These are phyloP conservation scores for Inonotus hispidus DNA, from an alignment of 1,284 basidiomycete species.

Conservation along the genomic window DNA sequence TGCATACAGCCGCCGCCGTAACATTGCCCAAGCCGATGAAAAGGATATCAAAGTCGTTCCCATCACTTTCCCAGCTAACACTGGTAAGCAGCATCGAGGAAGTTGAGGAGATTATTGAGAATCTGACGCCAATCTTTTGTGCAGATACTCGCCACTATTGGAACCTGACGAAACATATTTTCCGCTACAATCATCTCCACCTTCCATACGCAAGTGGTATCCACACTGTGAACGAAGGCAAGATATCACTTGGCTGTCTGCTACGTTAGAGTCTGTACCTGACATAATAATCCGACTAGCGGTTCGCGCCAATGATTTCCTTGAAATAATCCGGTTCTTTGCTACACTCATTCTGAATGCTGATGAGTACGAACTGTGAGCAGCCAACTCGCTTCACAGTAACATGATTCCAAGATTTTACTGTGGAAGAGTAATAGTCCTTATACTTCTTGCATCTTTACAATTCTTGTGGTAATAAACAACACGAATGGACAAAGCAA, in stretches of 20 bases:
- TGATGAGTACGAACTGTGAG: slow-evolving; percentile 31
- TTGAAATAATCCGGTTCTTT: slow-evolving; percentile 43
- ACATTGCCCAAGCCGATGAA: slow-evolving; percentile 18
- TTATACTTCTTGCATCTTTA: too few relatives aligned
- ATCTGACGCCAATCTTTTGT: background rate
- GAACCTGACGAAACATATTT: slow-evolving; percentile 42
- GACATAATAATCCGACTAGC: slow-evolving; percentile 25
- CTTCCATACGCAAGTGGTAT: slow-evolving; percentile 16
- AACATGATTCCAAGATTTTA: too few relatives aligned
- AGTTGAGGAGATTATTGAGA: background rate
- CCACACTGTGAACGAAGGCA: slow-evolving; percentile 36
- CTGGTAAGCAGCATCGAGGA: slow-evolving; percentile 26
- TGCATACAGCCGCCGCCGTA: slow-evolving; percentile 33
- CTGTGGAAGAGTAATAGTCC: too few relatives aligned
- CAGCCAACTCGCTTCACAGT: too few relatives aligned
- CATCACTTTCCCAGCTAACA: slow-evolving; percentile 47
- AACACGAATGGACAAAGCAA: too few relatives aligned
- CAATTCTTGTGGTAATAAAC: too few relatives aligned
- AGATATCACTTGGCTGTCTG: background rate
- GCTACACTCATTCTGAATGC: slow-evolving; percentile 42
- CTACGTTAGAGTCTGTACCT: background rate
- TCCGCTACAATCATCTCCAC: slow-evolving; percentile 40
- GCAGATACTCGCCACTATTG: slow-evolving; percentile 44
- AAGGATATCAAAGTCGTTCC: slow-evolving; percentile 39
- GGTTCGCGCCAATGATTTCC: slow-evolving; percentile 31